These are phyloP conservation scores for Cordia subcordata DNA, from an alignment of 257 asterid genomes.

Conservation along the genomic window DNA sequence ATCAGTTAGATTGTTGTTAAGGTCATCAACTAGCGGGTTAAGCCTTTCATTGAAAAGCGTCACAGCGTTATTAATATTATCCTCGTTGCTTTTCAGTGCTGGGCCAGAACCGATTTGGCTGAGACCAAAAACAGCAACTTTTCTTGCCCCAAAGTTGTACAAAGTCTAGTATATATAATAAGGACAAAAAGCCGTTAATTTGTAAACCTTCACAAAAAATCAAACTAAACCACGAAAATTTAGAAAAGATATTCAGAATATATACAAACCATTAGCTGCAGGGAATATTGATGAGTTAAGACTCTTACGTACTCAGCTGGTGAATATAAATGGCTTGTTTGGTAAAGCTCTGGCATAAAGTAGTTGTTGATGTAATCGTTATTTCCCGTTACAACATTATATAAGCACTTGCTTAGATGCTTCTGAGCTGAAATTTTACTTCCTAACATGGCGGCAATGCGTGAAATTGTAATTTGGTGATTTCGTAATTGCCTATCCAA, in stretches of 20 bases:
- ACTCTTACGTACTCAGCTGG: constrained; percentile 7
- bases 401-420: constrained; percentile 52
- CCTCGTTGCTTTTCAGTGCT: too few relatives aligned
- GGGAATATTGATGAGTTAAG: constrained; percentile 10
- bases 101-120: constrained; percentile 41
- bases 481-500: constrained; percentile 15
- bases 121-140: constrained; percentile 23
- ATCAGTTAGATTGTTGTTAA: constrained; percentile 12
- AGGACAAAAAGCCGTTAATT: too few relatives aligned
- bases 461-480: constrained; percentile 8
- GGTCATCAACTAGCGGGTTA: constrained; percentile 11
- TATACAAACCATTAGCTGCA: constrained; percentile 18
- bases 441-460: constrained; percentile 22
- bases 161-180: constrained; percentile 24
- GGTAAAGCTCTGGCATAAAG: constrained; percentile 44
- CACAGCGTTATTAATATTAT: constrained; percentile 23
- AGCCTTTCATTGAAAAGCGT: constrained; percentile 29
- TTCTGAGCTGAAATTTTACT: constrained; percentile 20
- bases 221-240: neutral
- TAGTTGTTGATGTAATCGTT: constrained; percentile 71
- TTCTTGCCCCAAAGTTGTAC: constrained; percentile 39
- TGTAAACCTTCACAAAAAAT: too few relatives aligned
- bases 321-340: constrained; percentile 21
- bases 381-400: constrained; percentile 39
- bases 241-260: neutral